Base-by-base conservation (phyloP, 2,329 filamentous ascomycete species). In the Talaromyces albobiverticillius region DNA sequence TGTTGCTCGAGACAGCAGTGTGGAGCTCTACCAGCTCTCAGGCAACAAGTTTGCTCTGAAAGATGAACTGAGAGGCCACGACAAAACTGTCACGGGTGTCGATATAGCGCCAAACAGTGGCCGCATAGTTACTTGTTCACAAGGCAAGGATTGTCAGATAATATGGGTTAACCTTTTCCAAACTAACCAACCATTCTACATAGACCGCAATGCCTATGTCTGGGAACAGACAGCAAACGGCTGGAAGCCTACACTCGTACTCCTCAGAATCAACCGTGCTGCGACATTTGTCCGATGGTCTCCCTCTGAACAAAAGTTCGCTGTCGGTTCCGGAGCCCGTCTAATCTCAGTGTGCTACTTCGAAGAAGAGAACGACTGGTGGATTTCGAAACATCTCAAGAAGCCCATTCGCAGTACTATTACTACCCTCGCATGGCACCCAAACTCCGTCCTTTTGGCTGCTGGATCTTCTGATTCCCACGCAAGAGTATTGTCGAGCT, bases 291-390 rank as follows among this genome's bases (percentile, higher is more conserved):
- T 96, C 48, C 89, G 94, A 66, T 99, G 94, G 94, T 95, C 91
- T 20, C 94, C 94, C 2, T 93, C 89, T 20, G 94, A 99, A 80
- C 88, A 86, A 71, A 99, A 99, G 76, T 99, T 99, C 71, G 94
- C 94, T 51, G 94, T 97, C 23, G 94, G 94, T 57, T 96, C 92
- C 25, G 94, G 94, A 58, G 94, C 96, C 64, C 87, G 94, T 60
- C 88, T 96, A 61, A 96, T 99, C 66, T 91, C 94, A 38, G 83
- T 97, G 63, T 99, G 94, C 81, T 97, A 97, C 79, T 99, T 99
- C 65, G 94, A 99, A 70, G 90, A 96, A 71, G 94, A 99, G 75
- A 96, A 99, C 75, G 92, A 99, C 79, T 99, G 94, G 94, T 99
- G 94, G 94, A 93, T 99, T 40, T 96, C 92, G 34, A 99, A 99